Percentiles rank a stretch among this genome's conserved stretches.
Evolutionary conservation across 352 stramenopile genomes (phyloP).

Genomic region (Pythium oligandrum): DNA sequence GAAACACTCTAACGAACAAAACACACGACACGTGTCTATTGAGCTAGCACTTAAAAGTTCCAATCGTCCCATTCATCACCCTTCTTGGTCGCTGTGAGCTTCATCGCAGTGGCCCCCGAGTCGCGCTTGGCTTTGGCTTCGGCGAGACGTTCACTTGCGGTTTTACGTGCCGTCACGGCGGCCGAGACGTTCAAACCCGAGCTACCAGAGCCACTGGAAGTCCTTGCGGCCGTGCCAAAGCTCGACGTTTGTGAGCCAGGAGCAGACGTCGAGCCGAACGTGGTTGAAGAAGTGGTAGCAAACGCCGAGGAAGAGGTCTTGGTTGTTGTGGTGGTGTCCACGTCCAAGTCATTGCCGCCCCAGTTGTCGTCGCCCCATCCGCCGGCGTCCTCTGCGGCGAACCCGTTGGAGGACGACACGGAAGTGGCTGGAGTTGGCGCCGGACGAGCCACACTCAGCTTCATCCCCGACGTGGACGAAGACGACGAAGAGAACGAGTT

Average conservation of each 20-base stretch:
- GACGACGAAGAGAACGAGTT: constrained; percentile 30
- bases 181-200: background rate
- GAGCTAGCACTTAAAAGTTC: constrained; percentile 46
- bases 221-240: constrained; percentile 2
- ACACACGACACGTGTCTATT: no score
- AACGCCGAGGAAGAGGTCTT: constrained; percentile 1
- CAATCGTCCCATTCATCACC: constrained; percentile 78
- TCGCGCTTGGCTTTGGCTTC: constrained; percentile 59
- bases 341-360: constrained; percentile 33
- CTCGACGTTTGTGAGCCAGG: constrained; percentile 10
- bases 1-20: no score
- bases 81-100: constrained; percentile 44
- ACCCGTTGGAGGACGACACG: constrained; percentile 14
- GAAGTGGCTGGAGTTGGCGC: constrained; percentile 7
- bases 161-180: constrained; percentile 25
- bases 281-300: background rate
- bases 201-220: background rate
- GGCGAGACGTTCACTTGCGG: constrained; percentile 41
- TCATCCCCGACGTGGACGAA: constrained; percentile 40
- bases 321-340: constrained; percentile 2
- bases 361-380: constrained; percentile 69
- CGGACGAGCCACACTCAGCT: constrained; percentile 41
- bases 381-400: constrained; percentile 23
- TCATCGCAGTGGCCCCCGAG: constrained; percentile 42
- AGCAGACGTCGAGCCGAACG: background rate